Conservation (phyloP, 352 stramenopile species). For the Phytopythium oedochilum region DNA sequence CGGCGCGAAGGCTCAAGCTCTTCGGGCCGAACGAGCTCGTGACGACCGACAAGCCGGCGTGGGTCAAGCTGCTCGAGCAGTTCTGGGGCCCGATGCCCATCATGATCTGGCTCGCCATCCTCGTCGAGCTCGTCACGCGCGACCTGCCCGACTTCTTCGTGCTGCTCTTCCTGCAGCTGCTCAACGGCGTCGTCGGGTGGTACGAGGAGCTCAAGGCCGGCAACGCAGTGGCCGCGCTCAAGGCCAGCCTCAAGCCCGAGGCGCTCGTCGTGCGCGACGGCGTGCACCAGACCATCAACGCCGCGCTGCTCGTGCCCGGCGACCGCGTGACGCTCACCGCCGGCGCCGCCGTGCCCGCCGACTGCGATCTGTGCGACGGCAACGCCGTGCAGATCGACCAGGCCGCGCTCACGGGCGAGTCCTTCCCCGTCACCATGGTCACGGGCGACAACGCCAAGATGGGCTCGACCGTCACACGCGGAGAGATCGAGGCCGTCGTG, state of each 20-base stretch:
- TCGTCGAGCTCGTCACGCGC: conserved; percentile 62
- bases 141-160: conserved; percentile 61
- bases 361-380: conserved; percentile 85
- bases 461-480: conserved; percentile 78
- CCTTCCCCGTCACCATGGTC: conserved; percentile 89
- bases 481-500: conserved; percentile 92
- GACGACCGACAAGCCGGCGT: conserved; percentile 37
- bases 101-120: conserved; percentile 90
- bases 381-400: conserved; percentile 88
- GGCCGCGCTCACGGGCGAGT: conserved; percentile 92
- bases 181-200: conserved; percentile 69
- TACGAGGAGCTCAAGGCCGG: conserved; percentile 80
- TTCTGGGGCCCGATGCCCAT: conserved; percentile 86
- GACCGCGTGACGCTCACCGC: conserved; percentile 90
- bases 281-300: conserved; percentile 86
- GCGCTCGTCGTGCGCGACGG: conserved; percentile 87
- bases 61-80: conserved; percentile 57
- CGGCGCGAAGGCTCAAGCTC: conserved; percentile 60
- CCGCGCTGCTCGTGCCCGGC: conserved; percentile 89
- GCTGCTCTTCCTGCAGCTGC: conserved; percentile 65
- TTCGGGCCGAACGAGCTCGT: conserved; percentile 89
- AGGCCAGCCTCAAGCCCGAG: conserved; percentile 81
- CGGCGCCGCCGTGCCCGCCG: conserved; percentile 90
- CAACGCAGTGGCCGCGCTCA: conserved; percentile 85
- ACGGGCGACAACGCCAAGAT: conserved; percentile 83